A percentile compares a stretch with the other conserved stretches of the same genome.
Evolutionary conservation across 2,329 filamentous ascomycete species (phyloP).

Genomic region (Erysiphe pulchra): DNA sequence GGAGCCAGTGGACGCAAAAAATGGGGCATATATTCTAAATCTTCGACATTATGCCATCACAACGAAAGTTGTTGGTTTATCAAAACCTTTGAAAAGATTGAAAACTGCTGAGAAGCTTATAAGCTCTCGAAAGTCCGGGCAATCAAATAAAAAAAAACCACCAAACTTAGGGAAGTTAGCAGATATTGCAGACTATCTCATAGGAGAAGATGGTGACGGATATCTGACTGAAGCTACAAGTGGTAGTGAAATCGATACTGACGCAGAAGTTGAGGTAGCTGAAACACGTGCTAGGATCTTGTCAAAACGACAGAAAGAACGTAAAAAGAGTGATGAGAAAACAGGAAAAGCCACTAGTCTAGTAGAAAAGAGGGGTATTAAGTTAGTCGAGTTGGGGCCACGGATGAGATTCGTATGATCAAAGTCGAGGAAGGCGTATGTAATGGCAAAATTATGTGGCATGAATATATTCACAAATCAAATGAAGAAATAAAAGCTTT

Average conservation of each 20-base stretch:
- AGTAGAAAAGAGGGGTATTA: slow-evolving; percentile 59
- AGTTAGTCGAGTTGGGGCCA: slow-evolving; percentile 76
- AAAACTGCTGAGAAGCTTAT: slow-evolving; percentile 66
- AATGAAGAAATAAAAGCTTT: slow-evolving; percentile 51
- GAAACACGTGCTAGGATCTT: slow-evolving; percentile 36
- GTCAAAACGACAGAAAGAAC: slow-evolving; percentile 18
- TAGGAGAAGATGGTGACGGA: slow-evolving; percentile 48
- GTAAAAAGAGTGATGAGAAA: slow-evolving; percentile 17
- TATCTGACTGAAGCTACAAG: slow-evolving; percentile 71
- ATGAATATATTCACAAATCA: slow-evolving; percentile 76
- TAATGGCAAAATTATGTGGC: slow-evolving; percentile 84
- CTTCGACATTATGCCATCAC: slow-evolving; percentile 90
- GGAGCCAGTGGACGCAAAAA: slow-evolving; percentile 27
- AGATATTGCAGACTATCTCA: slow-evolving; percentile 85
- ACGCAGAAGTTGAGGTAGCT: slow-evolving; percentile 77
- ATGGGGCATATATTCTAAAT: slow-evolving; percentile 56
- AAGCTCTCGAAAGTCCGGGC: slow-evolving; percentile 20
- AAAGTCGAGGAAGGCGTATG: slow-evolving; percentile 94
- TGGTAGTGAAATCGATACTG: slow-evolving; percentile 79
- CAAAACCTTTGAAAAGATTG: slow-evolving; percentile 58
- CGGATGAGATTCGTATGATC: slow-evolving; percentile 69
- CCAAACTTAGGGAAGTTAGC: slow-evolving; percentile 78
- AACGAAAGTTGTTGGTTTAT: slow-evolving; percentile 62
- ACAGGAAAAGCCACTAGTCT: slow-evolving; percentile 15
- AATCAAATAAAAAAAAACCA: slow-evolving; percentile 41